Evolutionary conservation across 148 eudicot genomes (phyloP), one percentile per base, ranked within the genome.

Genomic region (Rhododendron ferrugineum): DNA sequence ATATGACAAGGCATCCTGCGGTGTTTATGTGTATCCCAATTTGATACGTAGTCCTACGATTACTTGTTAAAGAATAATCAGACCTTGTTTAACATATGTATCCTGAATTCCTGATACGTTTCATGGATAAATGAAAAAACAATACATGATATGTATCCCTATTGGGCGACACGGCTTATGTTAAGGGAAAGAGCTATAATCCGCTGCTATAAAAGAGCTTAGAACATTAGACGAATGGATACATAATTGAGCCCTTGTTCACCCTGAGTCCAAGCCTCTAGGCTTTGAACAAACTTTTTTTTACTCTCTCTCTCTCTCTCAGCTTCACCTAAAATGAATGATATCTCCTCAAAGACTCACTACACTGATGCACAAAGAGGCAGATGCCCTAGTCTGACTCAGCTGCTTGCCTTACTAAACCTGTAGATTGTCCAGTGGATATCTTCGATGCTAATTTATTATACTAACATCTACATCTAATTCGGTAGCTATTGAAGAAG

Each of bases 401-500:
- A 32, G 75, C 75, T 32, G 37, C 40, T 30, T 70, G 20, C 40
- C 9, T 30, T 58, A 56, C 64, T 20, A 58, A 58, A 22, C 64
- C 64, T 58, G 26, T 58, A 22, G 64, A 58, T 15, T 58, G 64
- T 54, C 64, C n/a, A 22, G 60, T 54, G 22, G 60, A 22, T 58
- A 20, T 58, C 23, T 58, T 5, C 20, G 9, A 32, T 60, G 26
- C 37, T 20, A 47, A 14, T 93, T 93, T 90, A 90, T 91, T 85
- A 88, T 84, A 28, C 4, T 90, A 90, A 90, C 85, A 83, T 85
- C 84, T 87, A 77, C 90, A 30, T 89, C 84, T 88, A 85, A 90
- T 87, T 91, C 88, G 91, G 92, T 90, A 94, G 98, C 90, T 95
- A 85, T 86, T 95, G 91, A 95, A 95, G 94, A 92, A 93, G 89